Base-by-base conservation (phyloP, 768 basidiomycete genomes). In the Hygrocybe coccinea region DNA sequence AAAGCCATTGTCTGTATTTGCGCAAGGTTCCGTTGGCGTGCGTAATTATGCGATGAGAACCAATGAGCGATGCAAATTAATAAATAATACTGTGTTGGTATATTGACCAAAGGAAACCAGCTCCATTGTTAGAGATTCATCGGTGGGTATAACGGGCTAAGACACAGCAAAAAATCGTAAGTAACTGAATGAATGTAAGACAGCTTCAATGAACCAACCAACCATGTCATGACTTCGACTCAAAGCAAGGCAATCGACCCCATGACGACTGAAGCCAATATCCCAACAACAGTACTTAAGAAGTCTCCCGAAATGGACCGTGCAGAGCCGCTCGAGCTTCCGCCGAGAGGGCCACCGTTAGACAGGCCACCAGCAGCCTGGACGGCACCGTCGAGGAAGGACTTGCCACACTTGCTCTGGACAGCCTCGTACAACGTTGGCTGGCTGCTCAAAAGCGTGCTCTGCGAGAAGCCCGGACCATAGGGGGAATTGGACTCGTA, bases 401-500 rank as follows among this genome's bases (percentile, higher is more conserved):
- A 77, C 7, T 68, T 24, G 3, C 89, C 89, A 68, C 95, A 99
- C 38, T 76, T 85, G 54, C 60, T 60, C 39, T 73, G 66, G 62
- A 94, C 75, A 55, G 74, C 80, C 19, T 64, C 61, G 80, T 90
- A 95, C 36, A 98, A 78, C 7, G 60, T 65, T 14, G 70, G 37
- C 71, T 97, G 93, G 46, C 79, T 80, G 29, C 73, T 65, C 44
- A 98, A 74, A 53, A 97, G 74, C 12, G 75, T 67, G 64, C 86
- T 89, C 62, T 78, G 76, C 56, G 59, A 51, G 24, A 97, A 64
- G 49, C 95, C 93, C 25, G 87, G 81, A 7, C 79, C 89, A 69
- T 92, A 97, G 1, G 87, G 87, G 43, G 75, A 71, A 54, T 69
- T 68, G 39, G 82, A 79, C 73, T 94, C 89, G 70, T 81, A 95